These are phyloP conservation scores for Myotisia sp. DNA, from an alignment of 2,329 filamentous ascomycete species.

Conservation along the genomic window DNA sequence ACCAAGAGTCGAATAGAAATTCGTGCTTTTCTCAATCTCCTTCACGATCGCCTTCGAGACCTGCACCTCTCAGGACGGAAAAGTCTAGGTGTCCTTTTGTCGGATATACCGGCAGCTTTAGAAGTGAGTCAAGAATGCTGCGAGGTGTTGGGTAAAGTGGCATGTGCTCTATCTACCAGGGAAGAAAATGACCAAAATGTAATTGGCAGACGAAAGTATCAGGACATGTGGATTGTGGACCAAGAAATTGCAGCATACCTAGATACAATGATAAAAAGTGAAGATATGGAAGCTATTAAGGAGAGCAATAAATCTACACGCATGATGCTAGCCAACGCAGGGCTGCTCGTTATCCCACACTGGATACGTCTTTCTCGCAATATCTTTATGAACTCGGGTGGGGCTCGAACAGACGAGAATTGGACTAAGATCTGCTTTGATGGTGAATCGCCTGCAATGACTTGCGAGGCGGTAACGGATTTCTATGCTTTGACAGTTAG, in stretches of 20 bases:
- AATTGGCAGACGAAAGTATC: conserved; percentile 47
- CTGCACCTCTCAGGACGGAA: conserved; percentile 24
- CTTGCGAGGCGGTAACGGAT: conserved; percentile 60
- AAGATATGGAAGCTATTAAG: conserved; percentile 21
- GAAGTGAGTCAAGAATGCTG: conserved; percentile 58
- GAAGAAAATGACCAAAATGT: conserved; percentile 51
- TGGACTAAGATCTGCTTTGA: conserved; percentile 48
- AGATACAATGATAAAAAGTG: conserved; percentile 16
- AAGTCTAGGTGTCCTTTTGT: conserved; percentile 30
- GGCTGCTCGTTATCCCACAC: conserved; percentile 43
- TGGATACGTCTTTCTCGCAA: conserved; percentile 52
- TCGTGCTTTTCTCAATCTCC: conserved; percentile 49
- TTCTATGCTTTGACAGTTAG: conserved; percentile 55
- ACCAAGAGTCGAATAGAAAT: conserved; percentile 66
- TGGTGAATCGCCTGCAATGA: conserved; percentile 50
- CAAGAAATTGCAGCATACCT: conserved; percentile 19
- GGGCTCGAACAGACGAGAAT: conserved; percentile 45
- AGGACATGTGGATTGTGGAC: conserved; percentile 52
- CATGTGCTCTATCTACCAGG: conserved; percentile 48
- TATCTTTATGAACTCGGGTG: conserved; percentile 60
- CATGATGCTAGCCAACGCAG: conserved; percentile 34
- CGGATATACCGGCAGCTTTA: conserved; percentile 54
- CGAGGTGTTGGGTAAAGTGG: conserved; percentile 51
- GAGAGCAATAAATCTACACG: conserved; percentile 12
- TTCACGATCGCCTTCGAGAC: conserved; percentile 39